Base-by-base conservation (phyloP, 2,329 filamentous ascomycete genomes). In the Bipolaris sorokiniana region DNA sequence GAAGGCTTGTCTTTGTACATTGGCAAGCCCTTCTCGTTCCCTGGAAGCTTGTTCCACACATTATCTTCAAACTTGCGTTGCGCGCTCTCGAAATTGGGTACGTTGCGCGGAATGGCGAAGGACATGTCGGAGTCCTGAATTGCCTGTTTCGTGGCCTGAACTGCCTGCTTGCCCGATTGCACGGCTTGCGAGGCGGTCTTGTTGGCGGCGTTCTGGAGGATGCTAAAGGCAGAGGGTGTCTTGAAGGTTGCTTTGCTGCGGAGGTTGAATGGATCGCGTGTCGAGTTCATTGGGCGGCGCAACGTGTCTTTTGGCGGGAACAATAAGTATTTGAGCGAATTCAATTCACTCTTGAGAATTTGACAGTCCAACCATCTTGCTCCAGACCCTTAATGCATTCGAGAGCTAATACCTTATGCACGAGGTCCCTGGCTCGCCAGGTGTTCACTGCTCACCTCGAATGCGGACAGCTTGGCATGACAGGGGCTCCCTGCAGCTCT, bases 1-100 rank as follows among this genome's bases (percentile, higher is more conserved):
- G 55, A 54, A n/a, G 95, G 95, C 77, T 99, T 99, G 79, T 99
- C 95, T 79, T 99, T 99, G 81, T 99, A 99, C 90, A 98, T 93
- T 44, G 95, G 95, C 61, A 99, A 80, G 56, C 86, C 76, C 78
- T 84, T 81, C 46, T 83, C 80, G 48, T 78, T 77, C 36, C 88
- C 85, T 61, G 93, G 88, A 58, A 92, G 71, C 53, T 72, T 77
- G 18, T 64, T 68, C 77, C 77, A 79, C 34, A 76, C 73, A 66
- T 72, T 74, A 61, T 79, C 77, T 52, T 79, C 78, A 56, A 76
- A 71, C 51, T 67, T 63, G 67, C 76, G 68, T 67, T 76, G 75
- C 16, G 77, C 72, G 66, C 76, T 74, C 58, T 78, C 71, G 61
- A 79, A 78, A 45, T 73, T 76, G 28, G 78, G 76, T 5, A 79